Evolutionary conservation across 1,284 basidiomycete species (phyloP), one percentile per base, ranked within the genome.

Genomic region (Puccinia sorghi): DNA sequence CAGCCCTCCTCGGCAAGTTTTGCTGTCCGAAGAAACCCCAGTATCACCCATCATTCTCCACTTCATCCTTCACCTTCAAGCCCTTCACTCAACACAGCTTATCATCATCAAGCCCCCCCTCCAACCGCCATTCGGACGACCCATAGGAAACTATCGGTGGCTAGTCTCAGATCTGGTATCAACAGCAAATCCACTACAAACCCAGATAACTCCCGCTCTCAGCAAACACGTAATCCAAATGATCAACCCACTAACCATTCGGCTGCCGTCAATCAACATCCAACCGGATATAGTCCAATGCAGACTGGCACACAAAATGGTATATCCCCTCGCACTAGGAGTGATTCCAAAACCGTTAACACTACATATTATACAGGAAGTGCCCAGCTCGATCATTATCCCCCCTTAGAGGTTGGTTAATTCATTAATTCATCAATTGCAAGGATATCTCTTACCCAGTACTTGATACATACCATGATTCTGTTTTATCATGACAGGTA

Each of bases 351-450:
- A 11, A 59, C 67, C 41, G 69, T 57, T 48, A 78, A 46, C 61
- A 37, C 66, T 22, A n/a, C 67, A 1, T 9, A 71, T 27, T 71
- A 54, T n/a, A 46, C 56, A 59, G 67, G 41, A 15, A 61, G 50
- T 71, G 13, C 67, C 25, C 48, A 59, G 8, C 1, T 20, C 22
- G 76, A 79, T 22, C 41, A 46, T 43, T 69, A 71, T 56, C 25
- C 76, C 11, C 76, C 76, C 54, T 32, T 79, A 59, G 76, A 79
- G 67, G 76, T 72, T 3, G 9, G 69, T 72, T 43, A 7, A 11
- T 37, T 22, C 11, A 48, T 27, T 6, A 52, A 52, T 27, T 57
- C 13, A 20, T 46, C 20, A 8, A 13, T 12, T 57, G 9, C n/a
- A n/a, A n/a, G n/a, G n/a, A n/a, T n/a, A n/a, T n/a, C n/a, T n/a